These are phyloP conservation scores for Drosera spatulata DNA, from an alignment of 179 eudicot species.

Conservation along the genomic window DNA sequence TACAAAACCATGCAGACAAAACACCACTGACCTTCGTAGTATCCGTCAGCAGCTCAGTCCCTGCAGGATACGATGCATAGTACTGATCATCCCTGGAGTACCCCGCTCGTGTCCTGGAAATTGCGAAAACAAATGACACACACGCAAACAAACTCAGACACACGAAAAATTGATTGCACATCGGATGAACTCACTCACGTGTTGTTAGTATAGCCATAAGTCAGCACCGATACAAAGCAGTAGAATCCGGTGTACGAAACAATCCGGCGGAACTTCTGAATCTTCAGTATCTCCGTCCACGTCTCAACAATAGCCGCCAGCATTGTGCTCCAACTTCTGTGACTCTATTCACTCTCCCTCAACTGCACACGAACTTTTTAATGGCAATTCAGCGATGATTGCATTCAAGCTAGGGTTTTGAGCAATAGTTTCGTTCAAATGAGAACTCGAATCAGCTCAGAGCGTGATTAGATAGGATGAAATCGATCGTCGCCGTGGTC, in stretches of 20 bases:
- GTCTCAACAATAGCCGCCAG: slow-evolving; percentile 13
- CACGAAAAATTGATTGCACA: background rate
- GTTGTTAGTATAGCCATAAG: slow-evolving; percentile 72
- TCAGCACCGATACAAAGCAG: slow-evolving; percentile 39
- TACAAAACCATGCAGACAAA: background rate
- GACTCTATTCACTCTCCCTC: background rate
- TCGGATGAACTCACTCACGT: slow-evolving; percentile 33
- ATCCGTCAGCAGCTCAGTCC: slow-evolving; percentile 85
- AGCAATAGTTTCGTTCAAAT: too few relatives aligned
- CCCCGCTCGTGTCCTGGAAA: slow-evolving; percentile 76
- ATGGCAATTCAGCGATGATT: too few relatives aligned
- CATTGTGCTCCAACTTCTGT: slow-evolving; percentile 27
- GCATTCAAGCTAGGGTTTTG: too few relatives aligned
- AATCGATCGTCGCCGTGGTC: too few relatives aligned
- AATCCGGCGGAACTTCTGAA: slow-evolving; percentile 66
- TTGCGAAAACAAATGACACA: background rate
- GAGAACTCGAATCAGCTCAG: too few relatives aligned
- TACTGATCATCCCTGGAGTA: slow-evolving; percentile 83
- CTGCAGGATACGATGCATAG: slow-evolving; percentile 89
- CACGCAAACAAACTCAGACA: background rate
- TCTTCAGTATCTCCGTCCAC: slow-evolving; percentile 61
- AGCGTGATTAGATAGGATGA: too few relatives aligned
- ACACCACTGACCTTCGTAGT: slow-evolving; percentile 43
- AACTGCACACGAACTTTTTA: background rate
- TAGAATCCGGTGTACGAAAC: slow-evolving; percentile 53